Conservation (phyloP, 1,284 basidiomycete species). For the Ustilago lituana region DNA sequence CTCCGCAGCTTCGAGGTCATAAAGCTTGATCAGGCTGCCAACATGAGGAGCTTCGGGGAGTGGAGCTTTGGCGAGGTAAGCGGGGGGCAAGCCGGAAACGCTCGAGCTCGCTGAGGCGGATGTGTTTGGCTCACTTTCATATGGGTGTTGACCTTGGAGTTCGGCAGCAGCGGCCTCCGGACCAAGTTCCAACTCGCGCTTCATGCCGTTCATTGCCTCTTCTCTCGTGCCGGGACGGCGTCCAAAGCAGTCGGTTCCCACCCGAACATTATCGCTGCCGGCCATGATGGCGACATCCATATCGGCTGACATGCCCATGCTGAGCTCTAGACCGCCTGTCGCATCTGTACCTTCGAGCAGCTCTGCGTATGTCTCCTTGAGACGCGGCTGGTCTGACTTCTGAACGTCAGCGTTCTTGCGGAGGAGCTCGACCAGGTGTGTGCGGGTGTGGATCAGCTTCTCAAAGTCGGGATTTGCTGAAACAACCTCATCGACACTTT, state of each 20-base stretch:
- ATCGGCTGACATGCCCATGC: conserved; percentile 98
- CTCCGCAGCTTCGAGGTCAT: conserved; percentile 58
- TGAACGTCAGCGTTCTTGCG: conserved; percentile 19
- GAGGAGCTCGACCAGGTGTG: conserved; percentile 71
- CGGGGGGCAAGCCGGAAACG: conserved; percentile 16
- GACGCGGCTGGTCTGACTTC: conserved; percentile 19
- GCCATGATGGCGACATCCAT: conserved; percentile 85
- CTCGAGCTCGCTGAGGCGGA: background rate
- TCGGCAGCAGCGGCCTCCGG: conserved; percentile 38
- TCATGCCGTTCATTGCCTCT: conserved; percentile 57
- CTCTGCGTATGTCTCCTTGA: conserved; percentile 36
- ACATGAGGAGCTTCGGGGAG: conserved; percentile 34
- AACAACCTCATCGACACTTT: conserved; percentile 70
- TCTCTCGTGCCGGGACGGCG: conserved; percentile 60
- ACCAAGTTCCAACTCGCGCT: conserved; percentile 51
- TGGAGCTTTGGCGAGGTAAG: conserved; percentile 31
- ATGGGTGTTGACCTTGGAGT: conserved; percentile 8
- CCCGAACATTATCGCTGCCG: conserved; percentile 87
- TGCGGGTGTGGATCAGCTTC: conserved; percentile 75
- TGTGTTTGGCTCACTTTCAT: background rate
- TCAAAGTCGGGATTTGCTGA: conserved; percentile 86
- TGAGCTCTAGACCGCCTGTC: conserved; percentile 77
- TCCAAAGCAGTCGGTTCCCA: conserved; percentile 93
- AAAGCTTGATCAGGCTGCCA: conserved; percentile 48
- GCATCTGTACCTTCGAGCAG: conserved; percentile 54